phyloP scores from a whole-genome alignment of 768 basidiomycete genomes.

The Termitomyces sp. region DNA sequence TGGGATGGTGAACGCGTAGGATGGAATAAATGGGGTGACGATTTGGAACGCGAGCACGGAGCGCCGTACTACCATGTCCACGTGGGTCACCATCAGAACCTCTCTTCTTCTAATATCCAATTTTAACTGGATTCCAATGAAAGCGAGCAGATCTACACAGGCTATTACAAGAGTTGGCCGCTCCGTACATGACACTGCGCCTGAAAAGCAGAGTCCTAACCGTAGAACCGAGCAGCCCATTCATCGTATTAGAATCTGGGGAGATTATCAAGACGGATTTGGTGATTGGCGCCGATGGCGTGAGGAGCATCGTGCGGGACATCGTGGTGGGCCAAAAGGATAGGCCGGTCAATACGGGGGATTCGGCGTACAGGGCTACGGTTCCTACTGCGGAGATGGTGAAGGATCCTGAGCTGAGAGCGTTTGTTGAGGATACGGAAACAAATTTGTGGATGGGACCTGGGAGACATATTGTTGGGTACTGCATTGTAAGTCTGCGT shows the following conservation, averaged over 20 bases:
- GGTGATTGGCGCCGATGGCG: slow-evolving; percentile 49
- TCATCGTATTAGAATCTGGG: slow-evolving; percentile 40
- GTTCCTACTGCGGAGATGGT: slow-evolving; percentile 45
- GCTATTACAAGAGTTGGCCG: slow-evolving; percentile 30
- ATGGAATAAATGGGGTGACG: slow-evolving; percentile 26
- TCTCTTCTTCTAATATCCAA: background rate
- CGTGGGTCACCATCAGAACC: slow-evolving; percentile 18
- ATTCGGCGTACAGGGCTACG: slow-evolving; percentile 60
- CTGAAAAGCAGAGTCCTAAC: slow-evolving; percentile 23
- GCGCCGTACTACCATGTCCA: slow-evolving; percentile 36
- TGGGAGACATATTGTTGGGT: slow-evolving; percentile 33
- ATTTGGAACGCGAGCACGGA: slow-evolving; percentile 27
- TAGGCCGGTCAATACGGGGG: slow-evolving; percentile 53
- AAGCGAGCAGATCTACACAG: slow-evolving; percentile 50
- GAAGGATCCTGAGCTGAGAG: slow-evolving; percentile 48
- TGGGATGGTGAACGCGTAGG: slow-evolving; percentile 29
- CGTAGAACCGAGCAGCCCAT: slow-evolving; percentile 6
- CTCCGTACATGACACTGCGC: slow-evolving; percentile 35
- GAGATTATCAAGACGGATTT: slow-evolving; percentile 42
- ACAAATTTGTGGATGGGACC: slow-evolving; percentile 66
- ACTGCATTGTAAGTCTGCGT: slow-evolving; percentile 30
- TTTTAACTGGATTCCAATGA: slow-evolving; percentile 7
- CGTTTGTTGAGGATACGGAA: slow-evolving; percentile 49
- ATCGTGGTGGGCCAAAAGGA: slow-evolving; percentile 48
- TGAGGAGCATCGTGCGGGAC: slow-evolving; percentile 48